These are phyloP conservation scores for Coleophoma eucalyptorum DNA, from an alignment of 2,329 filamentous ascomycete genomes.

Conservation along the genomic window DNA sequence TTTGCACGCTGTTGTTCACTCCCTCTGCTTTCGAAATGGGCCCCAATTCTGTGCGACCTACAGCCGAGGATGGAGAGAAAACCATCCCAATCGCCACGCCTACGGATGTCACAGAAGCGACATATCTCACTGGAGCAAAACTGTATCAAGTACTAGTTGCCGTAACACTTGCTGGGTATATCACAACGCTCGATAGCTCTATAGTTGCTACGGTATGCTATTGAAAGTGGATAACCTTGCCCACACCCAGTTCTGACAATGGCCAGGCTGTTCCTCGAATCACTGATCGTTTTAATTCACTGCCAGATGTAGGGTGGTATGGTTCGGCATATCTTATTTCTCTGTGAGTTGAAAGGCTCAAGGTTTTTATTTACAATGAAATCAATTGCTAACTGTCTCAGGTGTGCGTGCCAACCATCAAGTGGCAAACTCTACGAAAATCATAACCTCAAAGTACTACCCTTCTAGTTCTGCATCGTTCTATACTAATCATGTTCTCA, in stretches of 20 bases:
- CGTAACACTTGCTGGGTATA: slow-evolving; percentile 10
- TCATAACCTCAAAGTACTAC: slow-evolving; percentile 28
- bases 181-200: slow-evolving; percentile 12
- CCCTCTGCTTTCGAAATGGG: too few relatives aligned
- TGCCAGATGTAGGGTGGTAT: slow-evolving; percentile 31
- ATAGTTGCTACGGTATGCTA: slow-evolving; percentile 33
- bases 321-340: slow-evolving; percentile 25
- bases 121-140: slow-evolving; percentile 2
- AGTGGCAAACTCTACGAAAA: slow-evolving; percentile 45
- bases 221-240: slow-evolving; percentile 35
- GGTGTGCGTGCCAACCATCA: slow-evolving; percentile 44
- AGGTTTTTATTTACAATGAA: neutral
- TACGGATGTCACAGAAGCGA: neutral
- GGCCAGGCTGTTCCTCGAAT: slow-evolving; percentile 29
- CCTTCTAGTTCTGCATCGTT: neutral
- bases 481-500: slow-evolving; percentile 1
- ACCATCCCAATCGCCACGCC: too few relatives aligned
- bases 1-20: too few relatives aligned
- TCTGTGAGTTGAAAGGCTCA: neutral
- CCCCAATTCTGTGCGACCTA: too few relatives aligned
- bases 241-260: neutral
- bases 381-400: slow-evolving; percentile 13
- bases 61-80: too few relatives aligned
- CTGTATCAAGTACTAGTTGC: slow-evolving; percentile 1
- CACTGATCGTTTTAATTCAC: slow-evolving; percentile 28